Percentiles rank a stretch among this genome's conserved stretches.
These are phyloP conservation scores for Sugiyamaella lignohabitans DNA, from an alignment of 805 yeast species.

Conservation along the genomic window DNA sequence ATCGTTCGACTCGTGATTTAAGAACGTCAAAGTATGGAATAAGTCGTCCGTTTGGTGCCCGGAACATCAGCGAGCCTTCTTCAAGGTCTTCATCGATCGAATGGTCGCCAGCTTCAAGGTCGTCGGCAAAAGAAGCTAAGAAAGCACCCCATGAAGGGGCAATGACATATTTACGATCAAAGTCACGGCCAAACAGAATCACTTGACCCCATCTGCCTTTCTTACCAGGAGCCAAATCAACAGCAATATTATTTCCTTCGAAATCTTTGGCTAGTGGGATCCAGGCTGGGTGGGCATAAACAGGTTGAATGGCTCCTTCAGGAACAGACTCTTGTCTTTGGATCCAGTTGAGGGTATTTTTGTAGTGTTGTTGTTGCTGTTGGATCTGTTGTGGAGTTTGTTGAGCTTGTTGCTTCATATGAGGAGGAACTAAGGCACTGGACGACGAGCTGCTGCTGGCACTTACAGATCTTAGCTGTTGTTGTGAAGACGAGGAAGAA, in stretches of 20 bases:
- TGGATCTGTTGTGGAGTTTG: not conserved
- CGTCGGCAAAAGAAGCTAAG: conserved; percentile 73
- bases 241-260: conserved; percentile 85
- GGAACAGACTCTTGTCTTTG: conserved; percentile 67
- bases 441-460: conserved; percentile 4
- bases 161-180: conserved; percentile 79
- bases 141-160: conserved; percentile 90
- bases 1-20: conserved; percentile 38
- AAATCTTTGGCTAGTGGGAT: conserved; percentile 84
- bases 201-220: conserved; percentile 84
- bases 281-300: conserved; percentile 89
- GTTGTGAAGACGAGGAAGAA: conserved; percentile 5
- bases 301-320: conserved; percentile 60
- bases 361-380: conserved; percentile 7
- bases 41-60: conserved; percentile 67
- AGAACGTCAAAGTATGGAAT: conserved; percentile 58
- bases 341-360: conserved; percentile 22
- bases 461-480: not conserved
- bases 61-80: conserved; percentile 45
- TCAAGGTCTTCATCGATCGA: conserved; percentile 58
- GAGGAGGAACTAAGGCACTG: conserved; percentile 8
- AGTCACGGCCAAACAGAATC: conserved; percentile 88
- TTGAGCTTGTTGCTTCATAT: conserved; percentile 13
- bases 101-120: conserved; percentile 79
- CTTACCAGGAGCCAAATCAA: conserved; percentile 80